Percentiles rank a stretch among this genome's conserved stretches.
Evolutionary conservation across 805 yeast species (phyloP).

Genomic region (Wickerhamiella spandovensis): DNA sequence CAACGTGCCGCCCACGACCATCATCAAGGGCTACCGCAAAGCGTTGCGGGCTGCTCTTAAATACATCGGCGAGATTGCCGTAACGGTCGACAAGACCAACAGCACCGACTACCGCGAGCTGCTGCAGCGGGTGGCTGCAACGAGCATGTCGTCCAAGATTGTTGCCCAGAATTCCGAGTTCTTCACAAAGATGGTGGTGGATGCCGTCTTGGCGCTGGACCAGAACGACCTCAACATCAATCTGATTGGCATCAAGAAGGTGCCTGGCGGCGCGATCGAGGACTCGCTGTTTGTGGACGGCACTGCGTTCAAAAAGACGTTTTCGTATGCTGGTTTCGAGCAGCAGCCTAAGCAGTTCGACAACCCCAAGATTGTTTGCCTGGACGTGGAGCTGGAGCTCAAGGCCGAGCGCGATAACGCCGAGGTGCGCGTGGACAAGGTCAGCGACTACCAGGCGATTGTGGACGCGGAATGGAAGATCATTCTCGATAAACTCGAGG

Average conservation of each 20-base stretch:
- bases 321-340: constrained; percentile 96
- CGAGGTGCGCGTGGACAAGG: constrained; percentile 91
- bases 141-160: constrained; percentile 94
- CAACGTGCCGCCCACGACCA: constrained; percentile 83
- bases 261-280: constrained; percentile 93
- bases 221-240: constrained; percentile 75
- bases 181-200: constrained; percentile 93
- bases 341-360: constrained; percentile 85
- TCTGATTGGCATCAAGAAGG: constrained; percentile 85
- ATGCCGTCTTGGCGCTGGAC: constrained; percentile 81
- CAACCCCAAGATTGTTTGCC: constrained; percentile 68
- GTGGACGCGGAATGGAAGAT: constrained; percentile 99
- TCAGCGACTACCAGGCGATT: constrained; percentile 83
- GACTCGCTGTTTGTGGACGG: constrained; percentile 83
- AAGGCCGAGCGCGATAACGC: constrained; percentile 99
- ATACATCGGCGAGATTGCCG: constrained; percentile 60
- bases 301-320: constrained; percentile 94
- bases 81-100: constrained; percentile 44
- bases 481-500: constrained; percentile 71
- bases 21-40: constrained; percentile 73
- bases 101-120: constrained; percentile 54
- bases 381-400: constrained; percentile 88
- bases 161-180: constrained; percentile 78
- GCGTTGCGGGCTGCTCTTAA: constrained; percentile 69
- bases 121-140: constrained; percentile 83